Percentiles rank a stretch among this genome's conserved stretches.
Evolutionary conservation across 2,329 filamentous ascomycete species (phyloP).

Genomic region (Capronia americana): DNA sequence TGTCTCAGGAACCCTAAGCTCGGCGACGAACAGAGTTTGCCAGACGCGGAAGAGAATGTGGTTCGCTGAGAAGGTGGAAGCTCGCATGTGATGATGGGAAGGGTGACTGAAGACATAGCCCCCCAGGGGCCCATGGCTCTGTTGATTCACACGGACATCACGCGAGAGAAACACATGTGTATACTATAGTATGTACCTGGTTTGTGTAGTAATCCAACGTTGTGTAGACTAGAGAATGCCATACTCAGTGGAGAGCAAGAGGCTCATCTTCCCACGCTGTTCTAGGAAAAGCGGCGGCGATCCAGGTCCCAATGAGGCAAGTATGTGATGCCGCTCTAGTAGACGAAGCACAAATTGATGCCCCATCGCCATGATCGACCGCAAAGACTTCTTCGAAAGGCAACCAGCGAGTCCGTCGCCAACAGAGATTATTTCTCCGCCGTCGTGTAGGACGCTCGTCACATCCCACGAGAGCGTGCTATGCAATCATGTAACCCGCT

Average conservation of each 20-base stretch:
- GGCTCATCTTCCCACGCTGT: neutral
- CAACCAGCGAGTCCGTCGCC: neutral
- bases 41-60: conserved; percentile 47
- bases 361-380: neutral
- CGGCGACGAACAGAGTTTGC: conserved; percentile 54
- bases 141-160: neutral
- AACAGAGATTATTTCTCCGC: neutral
- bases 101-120: neutral
- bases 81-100: neutral
- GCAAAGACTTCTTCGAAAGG: neutral
- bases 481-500: conserved; percentile 37
- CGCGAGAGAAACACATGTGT: neutral
- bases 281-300: neutral
- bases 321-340: neutral
- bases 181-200: neutral
- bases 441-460: neutral
- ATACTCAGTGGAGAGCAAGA: neutral
- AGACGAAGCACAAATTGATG: neutral
- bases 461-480: conserved; percentile 13
- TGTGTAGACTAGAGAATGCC: neutral
- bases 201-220: neutral
- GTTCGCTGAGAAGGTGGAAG: conserved; percentile 17
- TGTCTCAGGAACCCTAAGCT: conserved; percentile 56
- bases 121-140: neutral
- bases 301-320: neutral